Percentiles rank a stretch among this genome's conserved stretches.
phyloP scores from a whole-genome alignment of 805 yeast genomes.

The Candida ascalaphidarum region DNA sequence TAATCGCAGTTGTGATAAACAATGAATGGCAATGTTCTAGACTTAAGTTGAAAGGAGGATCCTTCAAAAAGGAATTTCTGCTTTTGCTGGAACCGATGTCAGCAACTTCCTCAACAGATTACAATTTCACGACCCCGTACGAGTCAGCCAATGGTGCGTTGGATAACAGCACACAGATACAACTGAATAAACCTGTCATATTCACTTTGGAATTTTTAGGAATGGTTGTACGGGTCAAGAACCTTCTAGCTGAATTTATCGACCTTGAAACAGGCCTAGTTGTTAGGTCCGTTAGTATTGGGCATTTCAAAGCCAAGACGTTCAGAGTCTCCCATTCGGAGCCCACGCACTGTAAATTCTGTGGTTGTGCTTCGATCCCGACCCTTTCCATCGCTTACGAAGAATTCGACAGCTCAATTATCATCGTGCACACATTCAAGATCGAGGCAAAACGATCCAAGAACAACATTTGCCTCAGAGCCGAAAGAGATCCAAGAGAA shows the following conservation, averaged over 20 bases:
- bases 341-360: conserved; percentile 83
- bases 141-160: too few relatives aligned
- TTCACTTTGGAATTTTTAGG: conserved; percentile 65
- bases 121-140: conserved; percentile 7
- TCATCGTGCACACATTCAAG: conserved; percentile 66
- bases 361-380: conserved; percentile 80
- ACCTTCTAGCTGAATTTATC: conserved; percentile 51
- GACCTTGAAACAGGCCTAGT: conserved; percentile 76
- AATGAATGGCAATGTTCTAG: conserved; percentile 55
- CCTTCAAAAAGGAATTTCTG: conserved; percentile 26
- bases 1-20: conserved; percentile 58
- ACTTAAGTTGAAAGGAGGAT: conserved; percentile 38
- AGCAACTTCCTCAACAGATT: conserved; percentile 5
- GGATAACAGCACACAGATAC: background rate
- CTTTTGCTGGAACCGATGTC: conserved; percentile 2
- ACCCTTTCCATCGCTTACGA: conserved; percentile 69
- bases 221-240: conserved; percentile 56
- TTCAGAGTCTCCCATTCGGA: conserved; percentile 72
- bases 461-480: conserved; percentile 74
- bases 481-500: conserved; percentile 89
- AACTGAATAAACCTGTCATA: conserved; percentile 29
- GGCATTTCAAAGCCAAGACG: conserved; percentile 49
- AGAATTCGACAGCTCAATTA: conserved; percentile 43
- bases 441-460: conserved; percentile 63
- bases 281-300: conserved; percentile 52